Conservation (phyloP, 345 rosid genomes). For the Populus ilicifolia region DNA sequence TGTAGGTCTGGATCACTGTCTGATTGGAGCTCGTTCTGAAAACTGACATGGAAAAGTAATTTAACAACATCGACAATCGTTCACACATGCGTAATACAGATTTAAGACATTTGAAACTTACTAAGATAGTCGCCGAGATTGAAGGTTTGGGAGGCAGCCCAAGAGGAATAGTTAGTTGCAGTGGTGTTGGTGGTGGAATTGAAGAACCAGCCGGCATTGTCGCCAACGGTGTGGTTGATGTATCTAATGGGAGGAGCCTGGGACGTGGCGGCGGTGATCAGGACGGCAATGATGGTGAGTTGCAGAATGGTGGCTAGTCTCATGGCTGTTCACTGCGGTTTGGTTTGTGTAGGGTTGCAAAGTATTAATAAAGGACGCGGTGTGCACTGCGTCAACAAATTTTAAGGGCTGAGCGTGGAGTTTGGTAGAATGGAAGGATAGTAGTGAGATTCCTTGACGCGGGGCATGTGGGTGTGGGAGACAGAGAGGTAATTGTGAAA, state of each 20-base stretch:
- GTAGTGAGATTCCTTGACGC: not conserved
- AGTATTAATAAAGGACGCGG: not conserved
- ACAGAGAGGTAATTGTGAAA: not conserved
- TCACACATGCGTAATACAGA: not conserved
- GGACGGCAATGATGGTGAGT: slow-evolving; percentile 26
- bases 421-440: not conserved
- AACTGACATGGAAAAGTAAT: slow-evolving; percentile 20
- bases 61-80: not conserved
- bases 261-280: slow-evolving; percentile 30
- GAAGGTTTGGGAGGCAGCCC: slow-evolving; percentile 52
- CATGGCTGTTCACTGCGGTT: slow-evolving; percentile 17
- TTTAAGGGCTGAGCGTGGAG: not conserved
- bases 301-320: slow-evolving; percentile 11
- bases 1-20: slow-evolving; percentile 56
- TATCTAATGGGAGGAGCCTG: slow-evolving; percentile 24
- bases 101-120: slow-evolving; percentile 22
- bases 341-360: not conserved
- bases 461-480: not conserved
- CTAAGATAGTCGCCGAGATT: slow-evolving; percentile 60
- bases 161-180: slow-evolving; percentile 45
- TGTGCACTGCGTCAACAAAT: not conserved
- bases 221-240: slow-evolving; percentile 57
- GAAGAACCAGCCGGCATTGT: slow-evolving; percentile 51
- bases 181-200: slow-evolving; percentile 42
- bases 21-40: slow-evolving; percentile 55